These are phyloP conservation scores for Kwoniella shandongensis DNA, from an alignment of 768 basidiomycete genomes.

Conservation along the genomic window DNA sequence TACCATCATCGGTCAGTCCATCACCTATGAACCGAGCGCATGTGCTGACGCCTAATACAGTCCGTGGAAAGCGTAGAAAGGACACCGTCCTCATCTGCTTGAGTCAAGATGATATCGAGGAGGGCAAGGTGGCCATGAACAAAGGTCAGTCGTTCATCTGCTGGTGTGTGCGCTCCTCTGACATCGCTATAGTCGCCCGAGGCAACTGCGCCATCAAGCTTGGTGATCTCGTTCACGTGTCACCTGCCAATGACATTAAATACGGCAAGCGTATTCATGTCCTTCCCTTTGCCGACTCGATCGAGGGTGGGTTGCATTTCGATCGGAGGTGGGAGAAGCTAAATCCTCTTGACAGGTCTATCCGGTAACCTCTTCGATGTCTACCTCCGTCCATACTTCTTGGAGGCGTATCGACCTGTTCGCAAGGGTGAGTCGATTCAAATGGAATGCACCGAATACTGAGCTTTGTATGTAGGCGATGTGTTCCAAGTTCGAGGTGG, in stretches of 20 bases:
- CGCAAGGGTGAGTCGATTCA: slow-evolving; percentile 37
- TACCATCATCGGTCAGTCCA: slow-evolving; percentile 80
- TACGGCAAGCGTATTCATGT: slow-evolving; percentile 96
- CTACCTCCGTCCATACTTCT: slow-evolving; percentile 96
- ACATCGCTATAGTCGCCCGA: slow-evolving; percentile 72
- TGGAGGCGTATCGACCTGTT: slow-evolving; percentile 66
- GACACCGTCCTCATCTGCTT: slow-evolving; percentile 97
- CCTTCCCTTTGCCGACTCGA: slow-evolving; percentile 95
- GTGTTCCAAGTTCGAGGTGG: slow-evolving; percentile 99
- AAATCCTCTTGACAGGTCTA: slow-evolving; percentile 55
- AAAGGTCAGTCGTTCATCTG: slow-evolving; percentile 59
- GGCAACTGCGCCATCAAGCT: slow-evolving; percentile 98
- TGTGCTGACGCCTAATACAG: slow-evolving; percentile 22
- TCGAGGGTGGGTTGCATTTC: slow-evolving; percentile 66
- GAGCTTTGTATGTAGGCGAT: slow-evolving; percentile 95
- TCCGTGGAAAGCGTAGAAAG: slow-evolving; percentile 92
- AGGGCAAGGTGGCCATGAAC: slow-evolving; percentile 97
- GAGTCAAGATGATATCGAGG: slow-evolving; percentile 93
- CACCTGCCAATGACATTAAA: slow-evolving; percentile 95
- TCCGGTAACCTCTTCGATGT: slow-evolving; percentile 99
- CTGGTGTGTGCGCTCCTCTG: background rate
- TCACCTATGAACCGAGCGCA: background rate
- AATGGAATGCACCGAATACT: slow-evolving; percentile 39
- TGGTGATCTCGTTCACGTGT: slow-evolving; percentile 92
- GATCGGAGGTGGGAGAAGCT: background rate